These are phyloP conservation scores for Penicillium sp. DNA, from an alignment of 2,329 filamentous ascomycete species.

Conservation along the genomic window DNA sequence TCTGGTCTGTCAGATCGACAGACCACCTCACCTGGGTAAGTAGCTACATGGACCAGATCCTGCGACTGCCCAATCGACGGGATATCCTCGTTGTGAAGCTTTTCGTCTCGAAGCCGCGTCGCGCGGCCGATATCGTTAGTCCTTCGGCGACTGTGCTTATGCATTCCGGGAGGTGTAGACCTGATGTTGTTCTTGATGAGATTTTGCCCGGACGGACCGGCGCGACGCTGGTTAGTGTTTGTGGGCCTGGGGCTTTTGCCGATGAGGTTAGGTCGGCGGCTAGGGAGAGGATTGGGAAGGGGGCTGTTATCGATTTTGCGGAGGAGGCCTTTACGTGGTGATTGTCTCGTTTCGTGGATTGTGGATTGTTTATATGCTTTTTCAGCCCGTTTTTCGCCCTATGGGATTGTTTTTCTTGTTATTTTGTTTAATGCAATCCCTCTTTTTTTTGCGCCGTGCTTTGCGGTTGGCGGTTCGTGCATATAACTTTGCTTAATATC, in stretches of 20 bases:
- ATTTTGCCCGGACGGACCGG: conserved; percentile 56
- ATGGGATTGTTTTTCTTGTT: background rate
- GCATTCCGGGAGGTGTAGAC: conserved; percentile 58
- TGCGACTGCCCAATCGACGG: conserved; percentile 57
- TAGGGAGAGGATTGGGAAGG: conserved; percentile 50
- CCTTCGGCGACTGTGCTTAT: conserved; percentile 61
- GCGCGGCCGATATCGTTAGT: conserved; percentile 53
- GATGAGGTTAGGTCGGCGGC: conserved; percentile 59
- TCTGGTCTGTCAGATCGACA: conserved; percentile 61
- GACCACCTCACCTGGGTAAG: conserved; percentile 64
- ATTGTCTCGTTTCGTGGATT: background rate
- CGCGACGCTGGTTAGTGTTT: conserved; percentile 61
- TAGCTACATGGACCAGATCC: conserved; percentile 64
- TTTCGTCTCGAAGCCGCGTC: conserved; percentile 61
- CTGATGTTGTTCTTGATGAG: conserved; percentile 56
- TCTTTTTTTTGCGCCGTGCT: background rate
- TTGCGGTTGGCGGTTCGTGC: background rate
- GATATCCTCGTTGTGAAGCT: conserved; percentile 60
- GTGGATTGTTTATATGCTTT: background rate
- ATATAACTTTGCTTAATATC: background rate
- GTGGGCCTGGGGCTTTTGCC: conserved; percentile 61
- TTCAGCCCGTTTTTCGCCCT: background rate
- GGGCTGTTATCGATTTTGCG: conserved; percentile 59
- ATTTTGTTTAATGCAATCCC: background rate
- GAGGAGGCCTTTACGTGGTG: conserved; percentile 67